A percentile compares a stretch with the other conserved stretches of the same genome.
These are phyloP conservation scores for Sinapis alba DNA, from an alignment of 441 rosid genomes.

Conservation along the genomic window DNA sequence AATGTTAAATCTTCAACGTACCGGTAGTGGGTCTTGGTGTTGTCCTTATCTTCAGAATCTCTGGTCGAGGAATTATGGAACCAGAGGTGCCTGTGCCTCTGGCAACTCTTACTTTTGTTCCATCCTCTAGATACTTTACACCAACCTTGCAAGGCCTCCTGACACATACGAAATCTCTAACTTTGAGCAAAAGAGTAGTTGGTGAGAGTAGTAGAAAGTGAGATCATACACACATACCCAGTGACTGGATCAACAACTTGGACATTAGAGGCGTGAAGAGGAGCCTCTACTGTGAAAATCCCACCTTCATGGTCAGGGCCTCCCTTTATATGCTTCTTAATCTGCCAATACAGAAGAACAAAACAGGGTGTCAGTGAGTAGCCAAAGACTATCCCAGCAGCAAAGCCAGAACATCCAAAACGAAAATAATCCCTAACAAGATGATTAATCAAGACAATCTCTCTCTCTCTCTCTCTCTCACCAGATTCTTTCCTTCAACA, in stretches of 20 bases:
- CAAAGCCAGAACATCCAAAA: background rate
- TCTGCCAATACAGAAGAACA: conserved; percentile 45
- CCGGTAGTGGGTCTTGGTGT: conserved; percentile 88
- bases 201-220: background rate
- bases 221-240: conserved; percentile 50
- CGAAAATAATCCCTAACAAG: too few species aligned
- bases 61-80: conserved; percentile 90
- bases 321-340: conserved; percentile 92
- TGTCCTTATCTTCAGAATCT: conserved; percentile 79
- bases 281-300: conserved; percentile 91
- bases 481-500: conserved; percentile 87
- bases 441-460: background rate
- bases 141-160: conserved; percentile 93
- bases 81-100: conserved; percentile 87
- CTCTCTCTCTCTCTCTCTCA: conserved; percentile 35
- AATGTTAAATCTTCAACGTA: conserved; percentile 27
- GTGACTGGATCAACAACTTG: conserved; percentile 94
- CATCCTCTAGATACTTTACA: conserved; percentile 79
- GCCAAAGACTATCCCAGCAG: background rate
- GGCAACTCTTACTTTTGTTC: conserved; percentile 91
- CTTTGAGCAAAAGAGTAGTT: background rate
- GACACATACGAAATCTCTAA: conserved; percentile 16
- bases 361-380: background rate
- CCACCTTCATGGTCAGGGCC: conserved; percentile 95
- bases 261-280: conserved; percentile 90